Conservation (phyloP, 768 basidiomycete species). For the Amylocystis lapponica region DNA sequence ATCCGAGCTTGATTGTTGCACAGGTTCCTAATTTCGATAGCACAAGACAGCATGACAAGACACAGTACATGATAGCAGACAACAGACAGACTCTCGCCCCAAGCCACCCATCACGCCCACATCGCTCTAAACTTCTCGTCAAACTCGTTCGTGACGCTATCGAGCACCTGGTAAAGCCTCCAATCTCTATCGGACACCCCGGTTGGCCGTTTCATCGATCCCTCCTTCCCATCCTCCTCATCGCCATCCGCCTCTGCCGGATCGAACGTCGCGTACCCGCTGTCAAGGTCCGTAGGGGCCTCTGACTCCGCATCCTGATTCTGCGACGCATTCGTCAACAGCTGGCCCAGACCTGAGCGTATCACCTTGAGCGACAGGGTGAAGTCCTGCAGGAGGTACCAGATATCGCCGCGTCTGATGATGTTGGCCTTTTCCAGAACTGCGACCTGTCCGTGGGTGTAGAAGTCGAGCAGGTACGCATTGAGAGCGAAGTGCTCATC, state of each 20-base stretch:
- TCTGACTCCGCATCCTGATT: slow-evolving; percentile 1
- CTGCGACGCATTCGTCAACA: slow-evolving; percentile 28
- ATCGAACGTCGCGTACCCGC: slow-evolving; percentile 28
- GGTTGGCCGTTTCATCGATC: slow-evolving; percentile 26
- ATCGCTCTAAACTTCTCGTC: slow-evolving; percentile 55
- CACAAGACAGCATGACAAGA: too few species aligned
- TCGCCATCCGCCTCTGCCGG: slow-evolving; percentile 20
- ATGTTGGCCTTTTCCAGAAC: slow-evolving; percentile 48
- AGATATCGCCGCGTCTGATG: slow-evolving; percentile 57
- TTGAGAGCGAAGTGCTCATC: slow-evolving; percentile 39
- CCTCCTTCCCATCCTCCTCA: slow-evolving; percentile 17
- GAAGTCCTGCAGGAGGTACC: slow-evolving; percentile 61
- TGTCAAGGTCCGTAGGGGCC: slow-evolving; percentile 23
- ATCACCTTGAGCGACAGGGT: slow-evolving; percentile 43
- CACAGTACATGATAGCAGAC: too few species aligned
- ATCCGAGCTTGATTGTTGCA: too few species aligned
- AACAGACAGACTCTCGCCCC: neutral
- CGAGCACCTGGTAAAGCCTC: slow-evolving; percentile 48
- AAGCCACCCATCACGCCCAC: slow-evolving; percentile 40
- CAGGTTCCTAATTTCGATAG: too few species aligned
- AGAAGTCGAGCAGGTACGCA: slow-evolving; percentile 67
- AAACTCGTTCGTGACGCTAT: slow-evolving; percentile 42
- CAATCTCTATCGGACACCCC: slow-evolving; percentile 44
- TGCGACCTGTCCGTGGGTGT: slow-evolving; percentile 51
- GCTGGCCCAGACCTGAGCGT: slow-evolving; percentile 42